These are phyloP conservation scores for Clonostachys chloroleuca DNA, from an alignment of 2,329 filamentous ascomycete genomes.

Conservation along the genomic window DNA sequence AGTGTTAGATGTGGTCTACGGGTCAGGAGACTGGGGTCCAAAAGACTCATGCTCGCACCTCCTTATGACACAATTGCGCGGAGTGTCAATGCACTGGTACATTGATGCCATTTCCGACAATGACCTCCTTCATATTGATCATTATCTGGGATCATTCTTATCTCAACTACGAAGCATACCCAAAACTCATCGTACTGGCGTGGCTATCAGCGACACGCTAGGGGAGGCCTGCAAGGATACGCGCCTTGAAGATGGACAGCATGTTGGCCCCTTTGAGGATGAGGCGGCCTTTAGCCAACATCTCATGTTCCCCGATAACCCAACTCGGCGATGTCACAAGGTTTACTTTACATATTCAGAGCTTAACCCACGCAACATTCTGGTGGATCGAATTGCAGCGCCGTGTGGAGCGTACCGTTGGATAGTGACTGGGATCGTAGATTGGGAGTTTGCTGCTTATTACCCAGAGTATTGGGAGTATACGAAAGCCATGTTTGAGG, in stretches of 20 bases:
- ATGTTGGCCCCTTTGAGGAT: slow-evolving; percentile 18
- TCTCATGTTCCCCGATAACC: slow-evolving; percentile 19
- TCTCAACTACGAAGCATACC: slow-evolving; percentile 18
- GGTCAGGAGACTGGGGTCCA: slow-evolving; percentile 10
- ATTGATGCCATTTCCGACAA: slow-evolving; percentile 14
- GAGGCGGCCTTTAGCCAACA: slow-evolving; percentile 22
- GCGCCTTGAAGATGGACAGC: slow-evolving; percentile 12
- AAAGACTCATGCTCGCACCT: slow-evolving; percentile 1
- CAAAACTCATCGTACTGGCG: slow-evolving; percentile 2
- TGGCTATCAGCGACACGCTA: slow-evolving; percentile 20
- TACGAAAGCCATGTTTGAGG: slow-evolving; percentile 9
- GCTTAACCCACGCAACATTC: slow-evolving; percentile 23
- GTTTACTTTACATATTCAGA: slow-evolving; percentile 25
- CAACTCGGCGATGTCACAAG: slow-evolving; percentile 15
- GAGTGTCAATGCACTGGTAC: slow-evolving; percentile 3
- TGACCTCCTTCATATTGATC: slow-evolving; percentile 10
- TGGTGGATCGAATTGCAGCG: slow-evolving; percentile 14
- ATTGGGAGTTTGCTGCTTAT: slow-evolving; percentile 1
- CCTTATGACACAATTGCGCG: slow-evolving; percentile 2
- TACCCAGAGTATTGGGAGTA: slow-evolving; percentile 2
- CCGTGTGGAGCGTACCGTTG: not conserved
- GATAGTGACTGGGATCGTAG: slow-evolving; percentile 1
- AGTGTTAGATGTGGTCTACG: slow-evolving; percentile 14
- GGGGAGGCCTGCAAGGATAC: slow-evolving; percentile 16
- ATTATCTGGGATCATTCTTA: slow-evolving; percentile 15